phyloP scores from a whole-genome alignment of 495 filamentous ascomycete genomes.

The Penicillium crystallinum region DNA sequence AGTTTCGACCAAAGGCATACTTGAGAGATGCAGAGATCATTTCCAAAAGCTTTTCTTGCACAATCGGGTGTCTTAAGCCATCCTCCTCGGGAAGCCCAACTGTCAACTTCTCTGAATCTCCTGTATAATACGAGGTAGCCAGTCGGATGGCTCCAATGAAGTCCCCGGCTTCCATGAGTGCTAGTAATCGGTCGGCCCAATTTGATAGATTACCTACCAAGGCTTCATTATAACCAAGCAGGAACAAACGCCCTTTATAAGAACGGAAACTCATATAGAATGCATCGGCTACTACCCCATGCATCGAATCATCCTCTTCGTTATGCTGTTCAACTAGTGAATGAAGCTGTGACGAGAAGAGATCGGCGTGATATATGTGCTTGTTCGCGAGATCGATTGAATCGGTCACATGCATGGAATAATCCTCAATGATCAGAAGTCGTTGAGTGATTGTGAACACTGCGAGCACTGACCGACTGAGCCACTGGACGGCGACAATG shows the following conservation, averaged over 20 bases:
- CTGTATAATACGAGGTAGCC: slow-evolving; percentile 87
- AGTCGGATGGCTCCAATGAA: slow-evolving; percentile 86
- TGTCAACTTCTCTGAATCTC: slow-evolving; percentile 82
- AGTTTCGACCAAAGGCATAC: slow-evolving; percentile 72
- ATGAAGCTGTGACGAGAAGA: slow-evolving; percentile 81
- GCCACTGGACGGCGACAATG: slow-evolving; percentile 95
- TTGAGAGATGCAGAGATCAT: slow-evolving; percentile 92
- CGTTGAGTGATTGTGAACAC: slow-evolving; percentile 91
- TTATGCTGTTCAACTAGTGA: slow-evolving; percentile 81
- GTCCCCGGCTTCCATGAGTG: slow-evolving; percentile 91
- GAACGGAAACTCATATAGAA: slow-evolving; percentile 96
- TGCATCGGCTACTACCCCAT: slow-evolving; percentile 93
- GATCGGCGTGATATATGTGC: slow-evolving; percentile 85
- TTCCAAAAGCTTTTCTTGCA: slow-evolving; percentile 82
- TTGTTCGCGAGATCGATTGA: slow-evolving; percentile 88
- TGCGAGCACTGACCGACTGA: slow-evolving; percentile 87
- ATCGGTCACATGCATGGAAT: slow-evolving; percentile 81
- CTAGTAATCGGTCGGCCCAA: slow-evolving; percentile 96
- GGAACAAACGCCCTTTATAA: slow-evolving; percentile 90
- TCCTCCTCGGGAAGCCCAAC: slow-evolving; percentile 90
- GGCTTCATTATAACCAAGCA: slow-evolving; percentile 85
- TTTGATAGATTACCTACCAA: slow-evolving; percentile 88
- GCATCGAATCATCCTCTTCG: slow-evolving; percentile 83
- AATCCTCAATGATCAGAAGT: slow-evolving; percentile 87
- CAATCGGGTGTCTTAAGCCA: slow-evolving; percentile 66